Base-by-base conservation (phyloP, 2,329 filamentous ascomycete genomes). In the Akanthomyces lecanii region DNA sequence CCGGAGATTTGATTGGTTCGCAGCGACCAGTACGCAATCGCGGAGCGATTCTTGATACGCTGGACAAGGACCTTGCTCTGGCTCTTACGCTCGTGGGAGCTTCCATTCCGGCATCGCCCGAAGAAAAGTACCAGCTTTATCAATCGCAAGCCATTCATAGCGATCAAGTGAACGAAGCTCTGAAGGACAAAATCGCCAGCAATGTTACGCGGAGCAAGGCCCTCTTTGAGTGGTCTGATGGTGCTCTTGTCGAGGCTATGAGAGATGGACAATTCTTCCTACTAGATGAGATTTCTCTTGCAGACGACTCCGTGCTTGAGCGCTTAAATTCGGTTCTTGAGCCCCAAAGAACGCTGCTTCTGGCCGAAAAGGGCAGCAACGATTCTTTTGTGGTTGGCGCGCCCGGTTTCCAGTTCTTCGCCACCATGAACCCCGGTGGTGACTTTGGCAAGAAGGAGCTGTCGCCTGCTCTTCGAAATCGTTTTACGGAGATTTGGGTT, bases 401-500 rank as follows among this genome's bases (percentile, higher is more conserved):
- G 12, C 81, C 89, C 47, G 91, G 89, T 0, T 99, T 98, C 75
- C 93, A 99, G 71, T 97, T 99, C 75, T 85, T 99, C 64, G 94
- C 95, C 4, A 99, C 95, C 0, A 99, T 99, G 95, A 99, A 99
- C 68, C 95, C 95, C 10, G 96, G 96, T 57, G 95, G 96, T 52
- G 95, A 99, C 72, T 99, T 98, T 73, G 95, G 95, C 67, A 99
- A 99, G 78, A 92, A 94, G 69, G 95, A 99, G 74, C 83, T 99
- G 14, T 99, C 95, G 1, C 95, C 95, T 3, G 96, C 95, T 16
- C 79, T 99, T 64, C 85, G 95, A 52, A 99, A 99, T 73, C 90
- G 95, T 65, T 97, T 99, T 73, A 99, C 95, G 0, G 95, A 99
- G 75, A 97, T 99, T 10, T 99, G 95, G 95, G 95, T 98, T 0